These are phyloP conservation scores for Solanum rostratum DNA, from an alignment of 257 asterid species.

Conservation along the genomic window DNA sequence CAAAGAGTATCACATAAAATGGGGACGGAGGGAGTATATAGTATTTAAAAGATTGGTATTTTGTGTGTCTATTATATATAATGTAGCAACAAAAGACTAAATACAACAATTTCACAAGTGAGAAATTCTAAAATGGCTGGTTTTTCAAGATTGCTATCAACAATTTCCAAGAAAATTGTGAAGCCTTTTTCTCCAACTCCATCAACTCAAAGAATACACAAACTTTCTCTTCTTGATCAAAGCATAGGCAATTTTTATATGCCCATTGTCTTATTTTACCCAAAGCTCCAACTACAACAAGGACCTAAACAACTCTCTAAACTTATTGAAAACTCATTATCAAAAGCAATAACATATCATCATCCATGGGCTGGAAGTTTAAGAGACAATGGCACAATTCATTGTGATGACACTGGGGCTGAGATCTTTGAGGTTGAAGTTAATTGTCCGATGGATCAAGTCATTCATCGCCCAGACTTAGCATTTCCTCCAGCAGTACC, in stretches of 20 bases:
- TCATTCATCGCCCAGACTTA: background rate
- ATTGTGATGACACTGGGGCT: background rate
- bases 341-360: background rate
- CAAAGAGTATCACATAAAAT: too few species aligned
- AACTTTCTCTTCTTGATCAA: background rate
- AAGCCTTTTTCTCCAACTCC: background rate
- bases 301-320: background rate
- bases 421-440: background rate
- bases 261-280: background rate
- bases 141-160: background rate
- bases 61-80: background rate
- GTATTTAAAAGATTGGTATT: background rate
- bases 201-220: background rate
- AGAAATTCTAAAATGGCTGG: background rate
- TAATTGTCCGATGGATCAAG: background rate
- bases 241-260: background rate
- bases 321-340: background rate
- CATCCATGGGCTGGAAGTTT: background rate
- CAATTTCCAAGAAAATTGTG: background rate
- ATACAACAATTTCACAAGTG: background rate
- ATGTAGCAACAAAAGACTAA: background rate
- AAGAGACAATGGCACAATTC: background rate
- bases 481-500: background rate
- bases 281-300: background rate
- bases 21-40: too few species aligned